Evolutionary conservation across 2,329 filamentous ascomycete genomes (phyloP), one percentile per base, ranked within the genome.

Genomic region (Reticulascus tulasneorum): DNA sequence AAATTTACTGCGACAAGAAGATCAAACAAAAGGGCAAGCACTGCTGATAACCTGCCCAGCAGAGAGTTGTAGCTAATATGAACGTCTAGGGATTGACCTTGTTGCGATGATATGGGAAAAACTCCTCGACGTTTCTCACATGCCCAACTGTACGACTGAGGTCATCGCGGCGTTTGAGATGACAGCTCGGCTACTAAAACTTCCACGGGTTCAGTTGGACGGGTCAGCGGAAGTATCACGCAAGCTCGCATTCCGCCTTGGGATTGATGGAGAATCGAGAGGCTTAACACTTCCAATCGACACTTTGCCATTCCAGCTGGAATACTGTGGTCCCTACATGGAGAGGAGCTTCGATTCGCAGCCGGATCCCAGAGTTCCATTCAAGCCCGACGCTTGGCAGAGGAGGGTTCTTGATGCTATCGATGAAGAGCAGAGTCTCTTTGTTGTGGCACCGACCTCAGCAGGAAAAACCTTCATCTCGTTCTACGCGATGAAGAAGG

Each of bases 381-480:
- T 91, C 52, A 62, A 80, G 5, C 85, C 86, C 2, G 85, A 91
- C 62, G 75, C 73, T 4, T 91, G 85, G 86, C 85, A 91, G 58
- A 66, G 82, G 37, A 67, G 77, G 23, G 84, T 90, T 0, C 67
- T 91, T 1, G 82, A 91, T 44, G 75, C 77, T 24, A 80, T 90
- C 23, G 85, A 91, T 54, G 70, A 69, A 0, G 68, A 84, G 35
- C 75, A 79, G 45, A 87, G 82, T 47, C 63, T 87, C 1, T 80
- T 90, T 40, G 82, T 88, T 1, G 79, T 90, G 8, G 85, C 85
- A 0, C 85, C 85, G 1, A 91, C 85, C 0, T 86, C 80, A 17
- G 81, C 86, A 1, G 86, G 86, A 45, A 91, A 90, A 57, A 91
- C 85, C 0, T 91, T 90, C 55, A 90, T 90, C 40, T 84, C 78